Base-by-base conservation (phyloP, 73 alveolate genomes). In the Symbiodinium pilosum region DNA sequence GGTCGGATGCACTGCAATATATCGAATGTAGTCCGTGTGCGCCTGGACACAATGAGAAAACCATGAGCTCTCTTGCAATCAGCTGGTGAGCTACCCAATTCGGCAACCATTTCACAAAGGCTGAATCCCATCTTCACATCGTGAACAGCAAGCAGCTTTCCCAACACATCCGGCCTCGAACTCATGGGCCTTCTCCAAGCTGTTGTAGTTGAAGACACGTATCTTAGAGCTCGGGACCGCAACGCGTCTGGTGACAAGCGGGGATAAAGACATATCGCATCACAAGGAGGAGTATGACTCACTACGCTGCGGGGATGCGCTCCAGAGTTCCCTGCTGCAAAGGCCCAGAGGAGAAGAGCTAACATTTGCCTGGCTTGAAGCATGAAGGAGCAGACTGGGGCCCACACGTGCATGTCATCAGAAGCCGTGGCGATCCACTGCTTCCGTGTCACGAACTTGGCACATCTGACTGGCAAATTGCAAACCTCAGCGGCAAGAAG, bases 1-100 rank as follows among this genome's bases (percentile, higher is more conserved):
- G 71, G 99, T 87, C 16, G 99, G 99, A 92, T 99, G 99, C 54
- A 99, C 99, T 3, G 99, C 99, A 68, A 99, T 99, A 92, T 99
- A 97, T 87, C 99, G 99, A 94, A 99, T 99, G 99, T 99, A 99
- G 99, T 99, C 99, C 38, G 99, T 99, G 99, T 99, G 99, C 21
- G 99, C 99, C 93, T 99, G 99, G 86, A 99, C 59, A 47, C 14
- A 47, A 47, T 14, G 59, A 47, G 59, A 14, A 47, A 14, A 6
- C 21, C 59, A 47, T 47, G 59, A 9, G 59, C 21, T 14, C 59
- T n/a, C 73, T 54, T 12, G 21, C 26, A 26, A 24, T 54, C 32
- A 30, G 4, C 3, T 54, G 34, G 34, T 26, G 73, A 5, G 30
- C 73, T 54, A 14, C 34, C 73, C 34, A 18, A 16, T 54, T 6